Evolutionary conservation across 2,329 filamentous ascomycete genomes (phyloP), one percentile per base, ranked within the genome.

Genomic region (Aspergillus fischeri): DNA sequence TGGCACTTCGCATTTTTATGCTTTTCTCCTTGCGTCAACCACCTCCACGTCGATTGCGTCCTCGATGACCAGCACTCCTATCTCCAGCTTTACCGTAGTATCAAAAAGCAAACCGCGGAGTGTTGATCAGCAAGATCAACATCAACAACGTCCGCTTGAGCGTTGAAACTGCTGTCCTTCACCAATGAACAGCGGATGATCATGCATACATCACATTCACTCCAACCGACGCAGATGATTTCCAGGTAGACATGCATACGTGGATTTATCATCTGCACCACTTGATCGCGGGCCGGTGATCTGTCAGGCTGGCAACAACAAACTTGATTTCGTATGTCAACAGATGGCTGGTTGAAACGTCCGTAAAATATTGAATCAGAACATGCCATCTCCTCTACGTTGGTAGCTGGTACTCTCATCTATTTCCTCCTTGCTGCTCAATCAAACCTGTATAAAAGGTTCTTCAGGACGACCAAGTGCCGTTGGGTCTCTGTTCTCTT

Each of bases 241-340:
- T 14, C 4, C 14, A 95, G 32, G 32, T 38, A 38, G 14, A 17
- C 14, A 17, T 7, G 32, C 32, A 38, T 38, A 38, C 32, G 6
- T 38, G 32, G 32, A 17, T 38, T 5, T 38, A 38, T 38, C 32
- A 17, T 38, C 32, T 38, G 32, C 32, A 38, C 1, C 14, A 6
- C 32, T 38, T 3, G 14, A n/a, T 38, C 5, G 14, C n/a, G 32
- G 14, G 32, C 17, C 2, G 32, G 32, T 38, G 5, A 17, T 17
- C 32, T 17, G 32, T 14, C 14, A 38, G 32, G 32, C 6, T 38
- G 14, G 6, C 4, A 17, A 38, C 32, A 38, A 38, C 5, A 38
- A 14, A 17, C 14, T 3, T 38, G 32, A 38, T 38, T 35, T 17
- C 32, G 5, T n/a, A 17, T 3, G 5, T 17, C 32, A n/a, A 17